Base-by-base conservation (phyloP, 371 early-diverging fungal species). In the Mortierella sp. region DNA sequence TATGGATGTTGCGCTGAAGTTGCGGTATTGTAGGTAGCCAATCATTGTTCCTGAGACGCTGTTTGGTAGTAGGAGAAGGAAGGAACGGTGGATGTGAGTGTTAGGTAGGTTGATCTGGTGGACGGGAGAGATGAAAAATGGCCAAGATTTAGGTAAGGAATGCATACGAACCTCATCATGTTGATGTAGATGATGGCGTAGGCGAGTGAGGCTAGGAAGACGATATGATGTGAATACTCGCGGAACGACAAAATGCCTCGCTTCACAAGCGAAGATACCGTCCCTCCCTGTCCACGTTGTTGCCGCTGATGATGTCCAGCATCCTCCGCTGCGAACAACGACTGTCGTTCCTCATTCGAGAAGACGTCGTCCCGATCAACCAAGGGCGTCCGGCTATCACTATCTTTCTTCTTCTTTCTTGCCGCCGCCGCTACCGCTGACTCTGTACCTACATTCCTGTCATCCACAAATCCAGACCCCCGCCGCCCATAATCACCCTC, bases 1-100 rank as follows among this genome's bases (percentile, higher is more conserved):
- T 21, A 84, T 84, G 8, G 84, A 75, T 44, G 81, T 71, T 18
- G 84, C 81, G 0, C 78, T 48, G 35, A 84, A 76, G 14, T 81
- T 78, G 51, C 76, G 60, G 81, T 81, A 84, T 73, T 89, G 83
- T 4, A 92, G 80, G 74, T 89, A 92, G 4, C 90, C 83, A 29
- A 90, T 89, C 89, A 90, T 90, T 16, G 88, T 89, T 12, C 84
- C 80, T n/a, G 87, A 88, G 70, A 91, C 88, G 7, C 89, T 82
- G 24, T 63, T 60, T 56, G 8, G 7, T 24, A 14, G 87, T 74
- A 8, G 87, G 79, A 43, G 89, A 86, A 32, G 5, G 12, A 60
- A 35, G 4, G 16, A 4, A 12, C 3, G 60, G 60, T 8, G n/a
- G 24, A 29, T 58, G 58, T 51, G 90, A 55, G 76, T 84, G 88